Conservation (phyloP, 805 yeast species). For the Candida vaughaniae region DNA sequence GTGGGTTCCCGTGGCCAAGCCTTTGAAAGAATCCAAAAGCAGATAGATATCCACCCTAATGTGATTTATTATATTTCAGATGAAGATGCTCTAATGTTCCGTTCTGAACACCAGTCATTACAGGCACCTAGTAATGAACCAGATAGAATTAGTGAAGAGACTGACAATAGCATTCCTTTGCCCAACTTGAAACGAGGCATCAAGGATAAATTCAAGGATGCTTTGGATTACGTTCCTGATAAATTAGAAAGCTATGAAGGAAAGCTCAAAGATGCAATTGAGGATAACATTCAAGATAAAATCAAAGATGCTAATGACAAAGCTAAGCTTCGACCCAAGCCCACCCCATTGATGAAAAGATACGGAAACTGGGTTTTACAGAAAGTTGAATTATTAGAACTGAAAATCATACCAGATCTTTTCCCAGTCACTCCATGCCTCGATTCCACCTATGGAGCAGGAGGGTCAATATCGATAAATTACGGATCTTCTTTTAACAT, state of each 20-base stretch:
- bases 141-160: not conserved
- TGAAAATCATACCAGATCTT: conserved; percentile 8
- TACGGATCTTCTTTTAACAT: conserved; percentile 5
- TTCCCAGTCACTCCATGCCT: conserved; percentile 18
- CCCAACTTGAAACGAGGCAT: not conserved
- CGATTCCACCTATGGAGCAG: conserved; percentile 14
- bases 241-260: not conserved
- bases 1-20: conserved; percentile 2
- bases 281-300: not conserved
- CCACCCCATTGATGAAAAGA: not conserved
- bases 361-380: conserved; percentile 6
- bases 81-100: conserved; percentile 1
- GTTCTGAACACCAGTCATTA: conserved; percentile 2
- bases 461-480: conserved; percentile 14
- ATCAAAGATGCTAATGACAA: not conserved
- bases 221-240: conserved; percentile 1
- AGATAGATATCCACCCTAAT: not conserved
- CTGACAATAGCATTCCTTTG: not conserved
- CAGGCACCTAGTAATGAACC: not conserved
- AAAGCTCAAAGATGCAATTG: not conserved
- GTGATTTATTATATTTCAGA: conserved; percentile 1
- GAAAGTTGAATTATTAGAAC: conserved; percentile 6
- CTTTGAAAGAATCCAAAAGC: not conserved
- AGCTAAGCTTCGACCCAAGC: conserved; percentile 3
- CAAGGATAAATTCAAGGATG: not conserved